Base-by-base conservation (phyloP, 306 rosid species). In the Prunus salicina region DNA sequence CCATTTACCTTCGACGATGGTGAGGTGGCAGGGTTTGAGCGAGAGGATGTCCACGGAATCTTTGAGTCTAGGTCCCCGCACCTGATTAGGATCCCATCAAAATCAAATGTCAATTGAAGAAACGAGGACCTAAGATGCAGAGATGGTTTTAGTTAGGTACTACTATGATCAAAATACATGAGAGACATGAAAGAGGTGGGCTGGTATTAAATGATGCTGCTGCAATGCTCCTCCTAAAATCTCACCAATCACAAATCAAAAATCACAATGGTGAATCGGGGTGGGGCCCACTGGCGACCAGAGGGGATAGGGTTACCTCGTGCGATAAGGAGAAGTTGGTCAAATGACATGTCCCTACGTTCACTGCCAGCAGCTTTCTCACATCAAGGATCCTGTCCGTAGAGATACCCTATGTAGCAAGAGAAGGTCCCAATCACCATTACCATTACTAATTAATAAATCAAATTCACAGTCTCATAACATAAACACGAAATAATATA, bases 311-410 rank as follows among this genome's bases (percentile, higher is more conserved):
- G 22, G n/a, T 15, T 83, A 91, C 98, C 98, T 95, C 97, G 51
- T 95, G 97, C 25, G 96, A 84, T 0, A 95, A 49, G 66, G 98
- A 88, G 85, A 84, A 90, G 76, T 90, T 89, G 25, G 98, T 95
- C 76, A 92, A 78, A 73, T 92, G 95, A 66, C 98, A 95, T 24
- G 96, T 95, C 66, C 90, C 93, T 27, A 90, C 88, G 82, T 95
- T 95, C 0, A 89, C 97, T 0, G 83, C 90, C 56, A 95, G 74
- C 43, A 95, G 92, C 89, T 87, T 95, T 63, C 97, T 89, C 84
- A 88, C 89, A 71, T 95, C 98, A 10, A 92, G 45, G 52, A 95
- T 87, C 87, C 83, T 88, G 89, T 95, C 98, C 61, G 98, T 95
- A 13, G 98, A 92, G 32, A 95, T 95, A 6, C 97, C 93, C 98